Evolutionary conservation across 805 yeast genomes (phyloP), one percentile per base, ranked within the genome.

Genomic region (Candida glaebosa): DNA sequence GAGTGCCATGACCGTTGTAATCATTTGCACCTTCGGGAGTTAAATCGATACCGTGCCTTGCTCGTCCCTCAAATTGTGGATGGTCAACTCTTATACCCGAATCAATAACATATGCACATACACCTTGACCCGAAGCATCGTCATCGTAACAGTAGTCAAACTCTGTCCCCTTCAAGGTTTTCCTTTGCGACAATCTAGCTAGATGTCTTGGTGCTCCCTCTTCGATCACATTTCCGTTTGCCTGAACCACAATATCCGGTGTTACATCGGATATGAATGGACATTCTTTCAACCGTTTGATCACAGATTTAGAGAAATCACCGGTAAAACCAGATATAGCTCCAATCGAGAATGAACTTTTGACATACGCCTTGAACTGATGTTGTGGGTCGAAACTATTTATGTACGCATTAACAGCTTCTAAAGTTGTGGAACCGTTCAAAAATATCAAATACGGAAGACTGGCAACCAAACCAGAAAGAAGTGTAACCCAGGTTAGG

Each of bases 101-200:
- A 60, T 90, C 98, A 38, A 89, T 70, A 24, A 90, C 78, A 58
- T 90, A 90, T 0, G 82, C 95, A 45, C 76, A 75, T 1, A 87
- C 86, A 19, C 71, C 76, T 39, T 67, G 65, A 0, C 95, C 96
- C 34, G 60, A 58, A 18, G 58, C 58, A 0, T 61, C 58, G 0
- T 56, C 55, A 36, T 78, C 76, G 51, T 74, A 84, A 44, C 65
- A 63, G 53, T 77, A 85, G 10, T 12, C 70, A 57, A 16, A 65
- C 63, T 22, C 43, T 20, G 38, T 43, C 24, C 12, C 43, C 37
- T 39, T 40, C 44, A 19, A 60, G 35, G 26, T 48, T 41, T 50
- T 64, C 62, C 70, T 63, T 46, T 80, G 79, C 0, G 88, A 82
- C 4, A 84, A 51, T 32, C 88, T 60, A 0, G 80, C 84, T 43